phyloP scores from a whole-genome alignment of 140 eudicot genomes.

The Flaveria floridana region DNA sequence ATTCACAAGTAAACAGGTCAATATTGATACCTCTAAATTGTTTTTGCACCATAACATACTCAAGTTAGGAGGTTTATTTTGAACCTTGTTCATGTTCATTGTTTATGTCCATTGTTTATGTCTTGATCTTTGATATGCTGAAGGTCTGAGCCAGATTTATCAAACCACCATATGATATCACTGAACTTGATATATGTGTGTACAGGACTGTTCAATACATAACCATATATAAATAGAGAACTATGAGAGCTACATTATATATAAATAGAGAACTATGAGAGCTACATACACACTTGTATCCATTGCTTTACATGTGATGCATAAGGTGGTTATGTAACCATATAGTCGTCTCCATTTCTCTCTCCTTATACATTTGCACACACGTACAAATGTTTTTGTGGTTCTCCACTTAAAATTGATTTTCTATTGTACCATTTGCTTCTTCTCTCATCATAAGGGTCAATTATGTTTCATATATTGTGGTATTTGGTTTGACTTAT shows the following conservation, averaged over 20 bases:
- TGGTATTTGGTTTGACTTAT: background rate
- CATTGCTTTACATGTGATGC: background rate
- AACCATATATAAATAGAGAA: background rate
- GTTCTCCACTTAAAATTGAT: background rate
- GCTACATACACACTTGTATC: background rate
- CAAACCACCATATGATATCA: background rate
- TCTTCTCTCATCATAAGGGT: slow-evolving; percentile 1
- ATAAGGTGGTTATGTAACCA: background rate
- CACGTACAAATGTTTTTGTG: background rate
- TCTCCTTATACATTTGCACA: background rate
- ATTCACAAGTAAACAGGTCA: background rate
- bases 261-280: background rate
- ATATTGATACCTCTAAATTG: background rate
- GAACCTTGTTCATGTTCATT: background rate
- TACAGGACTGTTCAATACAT: too few species aligned
- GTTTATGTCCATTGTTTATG: too few species aligned
- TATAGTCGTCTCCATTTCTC: background rate
- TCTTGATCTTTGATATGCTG: too few species aligned
- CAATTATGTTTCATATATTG: background rate
- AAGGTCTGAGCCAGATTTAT: background rate
- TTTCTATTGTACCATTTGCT: background rate
- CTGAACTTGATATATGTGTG: background rate
- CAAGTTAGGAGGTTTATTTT: background rate
- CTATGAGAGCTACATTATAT: background rate
- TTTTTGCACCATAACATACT: slow-evolving; percentile 1